Percentiles rank a stretch among this genome's conserved stretches.
Conservation (phyloP, 192 early-diverging fungal species). For the Martensiomyces pterosporus region DNA sequence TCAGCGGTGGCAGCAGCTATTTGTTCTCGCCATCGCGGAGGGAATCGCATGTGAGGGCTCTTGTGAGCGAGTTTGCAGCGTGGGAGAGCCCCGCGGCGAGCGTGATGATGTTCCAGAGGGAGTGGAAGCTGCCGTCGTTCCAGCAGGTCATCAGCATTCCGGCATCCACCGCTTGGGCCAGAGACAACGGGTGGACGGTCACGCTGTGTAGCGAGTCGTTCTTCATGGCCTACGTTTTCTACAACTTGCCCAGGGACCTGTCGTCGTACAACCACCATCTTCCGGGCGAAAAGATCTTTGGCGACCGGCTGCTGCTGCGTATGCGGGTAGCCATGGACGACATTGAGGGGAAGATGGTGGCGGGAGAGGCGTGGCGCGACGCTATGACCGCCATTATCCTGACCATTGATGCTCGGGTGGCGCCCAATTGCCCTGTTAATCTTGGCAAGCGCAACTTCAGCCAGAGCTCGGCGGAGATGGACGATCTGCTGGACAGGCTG, state of each 20-base stretch:
- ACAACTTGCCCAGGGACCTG: slow-evolving; percentile 38
- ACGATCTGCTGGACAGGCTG: slow-evolving; percentile 11
- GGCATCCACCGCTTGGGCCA: slow-evolving; percentile 40
- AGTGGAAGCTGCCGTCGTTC: slow-evolving; percentile 53
- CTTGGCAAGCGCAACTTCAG: slow-evolving; percentile 31
- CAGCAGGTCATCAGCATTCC: slow-evolving; percentile 45
- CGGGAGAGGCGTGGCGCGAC: slow-evolving; percentile 47
- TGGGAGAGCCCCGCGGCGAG: slow-evolving; percentile 50
- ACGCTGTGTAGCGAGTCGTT: slow-evolving; percentile 49
- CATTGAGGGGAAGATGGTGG: slow-evolving; percentile 29
- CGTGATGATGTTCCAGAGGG: slow-evolving; percentile 53
- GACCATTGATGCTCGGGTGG: slow-evolving; percentile 44
- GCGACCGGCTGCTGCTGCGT: slow-evolving; percentile 49
- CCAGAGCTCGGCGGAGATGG: slow-evolving; percentile 19
- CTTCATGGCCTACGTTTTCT: slow-evolving; percentile 48
- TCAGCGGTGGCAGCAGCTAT: slow-evolving; percentile 18
- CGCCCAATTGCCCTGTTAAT: slow-evolving; percentile 22
- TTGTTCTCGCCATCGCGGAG: slow-evolving; percentile 30
- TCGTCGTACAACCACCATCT: slow-evolving; percentile 15
- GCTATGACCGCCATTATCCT: slow-evolving; percentile 46
- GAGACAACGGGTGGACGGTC: slow-evolving; percentile 41
- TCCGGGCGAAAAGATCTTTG: slow-evolving; percentile 28
- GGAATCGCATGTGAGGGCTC: slow-evolving; percentile 35
- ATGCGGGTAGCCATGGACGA: slow-evolving; percentile 51
- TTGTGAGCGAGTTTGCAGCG: slow-evolving; percentile 46